These are phyloP conservation scores for Escovopsis sp. DNA, from an alignment of 2,329 filamentous ascomycete species.

Conservation along the genomic window DNA sequence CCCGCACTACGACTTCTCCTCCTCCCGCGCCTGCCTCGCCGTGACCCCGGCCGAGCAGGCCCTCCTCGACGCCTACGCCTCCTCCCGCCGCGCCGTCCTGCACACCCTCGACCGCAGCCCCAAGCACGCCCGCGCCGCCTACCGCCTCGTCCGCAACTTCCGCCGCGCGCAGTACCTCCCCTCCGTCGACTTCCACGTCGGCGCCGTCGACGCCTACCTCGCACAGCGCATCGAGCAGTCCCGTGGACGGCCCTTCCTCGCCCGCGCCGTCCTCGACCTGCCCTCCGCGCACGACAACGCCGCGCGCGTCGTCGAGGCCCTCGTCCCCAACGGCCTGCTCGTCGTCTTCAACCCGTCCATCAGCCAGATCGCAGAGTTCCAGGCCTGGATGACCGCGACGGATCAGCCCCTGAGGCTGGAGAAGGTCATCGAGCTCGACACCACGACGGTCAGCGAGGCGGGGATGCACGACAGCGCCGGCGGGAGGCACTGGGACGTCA, in stretches of 20 bases:
- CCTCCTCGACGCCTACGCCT: constrained; percentile 29
- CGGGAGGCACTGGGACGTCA: constrained; percentile 50
- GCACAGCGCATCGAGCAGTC: constrained; percentile 31
- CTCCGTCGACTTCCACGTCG: constrained; percentile 61
- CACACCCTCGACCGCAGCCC: constrained; percentile 57
- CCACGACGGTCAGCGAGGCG: constrained; percentile 22
- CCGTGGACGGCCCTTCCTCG: constrained; percentile 43
- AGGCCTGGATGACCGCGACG: constrained; percentile 30
- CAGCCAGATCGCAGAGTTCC: constrained; percentile 57
- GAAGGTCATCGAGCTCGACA: constrained; percentile 42
- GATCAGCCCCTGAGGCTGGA: constrained; percentile 41
- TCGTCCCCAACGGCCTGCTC: constrained; percentile 50
- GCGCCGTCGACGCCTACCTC: constrained; percentile 50
- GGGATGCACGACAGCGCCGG: constrained; percentile 32
- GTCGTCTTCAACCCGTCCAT: constrained; percentile 64
- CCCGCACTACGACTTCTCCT: constrained; percentile 15
- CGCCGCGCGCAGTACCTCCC: constrained; percentile 53
- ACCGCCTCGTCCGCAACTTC: constrained; percentile 50
- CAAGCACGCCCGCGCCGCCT: constrained; percentile 49
- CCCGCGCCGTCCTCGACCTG: constrained; percentile 60
- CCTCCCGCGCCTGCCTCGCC: constrained; percentile 10
- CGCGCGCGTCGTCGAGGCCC: constrained; percentile 34
- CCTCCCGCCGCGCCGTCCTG: constrained; percentile 50
- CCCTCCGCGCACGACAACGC: constrained; percentile 41
- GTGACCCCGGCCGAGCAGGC: constrained; percentile 15